A percentile compares a stretch with the other conserved stretches of the same genome.
Evolutionary conservation across 306 rosid species (phyloP).

Genomic region (Rosa multiflora): DNA sequence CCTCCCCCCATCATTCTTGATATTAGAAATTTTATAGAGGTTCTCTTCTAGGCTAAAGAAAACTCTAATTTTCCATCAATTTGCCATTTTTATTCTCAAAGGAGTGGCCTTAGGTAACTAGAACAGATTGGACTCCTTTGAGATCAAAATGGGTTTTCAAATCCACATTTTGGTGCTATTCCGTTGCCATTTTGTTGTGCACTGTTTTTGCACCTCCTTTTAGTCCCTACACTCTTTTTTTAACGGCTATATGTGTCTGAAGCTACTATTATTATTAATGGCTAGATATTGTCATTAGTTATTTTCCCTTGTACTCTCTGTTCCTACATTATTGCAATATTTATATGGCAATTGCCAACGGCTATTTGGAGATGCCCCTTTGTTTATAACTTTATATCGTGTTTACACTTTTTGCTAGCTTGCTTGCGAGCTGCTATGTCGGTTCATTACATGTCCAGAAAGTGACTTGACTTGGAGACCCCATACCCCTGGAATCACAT

Average conservation of each 20-base stretch:
- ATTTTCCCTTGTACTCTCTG: neutral
- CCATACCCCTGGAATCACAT: neutral
- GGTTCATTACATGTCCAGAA: neutral
- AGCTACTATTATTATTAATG: neutral
- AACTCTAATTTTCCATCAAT: neutral
- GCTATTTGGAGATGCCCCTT: conserved; percentile 6
- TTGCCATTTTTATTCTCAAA: neutral
- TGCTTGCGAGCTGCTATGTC: neutral
- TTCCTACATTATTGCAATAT: too few relatives aligned
- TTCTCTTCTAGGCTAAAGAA: neutral
- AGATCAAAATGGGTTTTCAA: conserved; percentile 10
- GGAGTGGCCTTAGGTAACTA: too few relatives aligned
- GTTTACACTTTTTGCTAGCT: neutral
- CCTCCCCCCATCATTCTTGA: conserved; percentile 6
- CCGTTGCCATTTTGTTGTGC: neutral
- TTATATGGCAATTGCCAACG: conserved; percentile 9
- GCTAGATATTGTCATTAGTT: neutral
- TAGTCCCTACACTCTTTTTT: neutral
- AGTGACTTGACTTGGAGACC: neutral
- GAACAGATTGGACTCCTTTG: neutral
- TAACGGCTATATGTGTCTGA: neutral
- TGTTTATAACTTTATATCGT: neutral
- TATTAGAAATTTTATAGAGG: neutral
- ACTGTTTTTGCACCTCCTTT: conserved; percentile 3
- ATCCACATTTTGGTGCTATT: conserved; percentile 3